phyloP scores from a whole-genome alignment of 164 flowering plant genomes.

The Tetracentron sinense region DNA sequence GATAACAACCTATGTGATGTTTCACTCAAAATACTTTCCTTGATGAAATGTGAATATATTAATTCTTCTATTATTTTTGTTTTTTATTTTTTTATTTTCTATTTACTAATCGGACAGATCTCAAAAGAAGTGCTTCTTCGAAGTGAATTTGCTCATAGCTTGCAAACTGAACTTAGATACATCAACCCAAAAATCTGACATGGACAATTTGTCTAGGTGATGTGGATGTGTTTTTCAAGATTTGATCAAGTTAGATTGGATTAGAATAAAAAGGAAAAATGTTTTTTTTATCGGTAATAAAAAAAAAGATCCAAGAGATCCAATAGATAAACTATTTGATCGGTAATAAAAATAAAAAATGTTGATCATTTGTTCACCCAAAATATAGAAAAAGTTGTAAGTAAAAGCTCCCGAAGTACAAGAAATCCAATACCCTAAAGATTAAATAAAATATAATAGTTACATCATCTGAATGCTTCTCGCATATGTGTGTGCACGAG shows the following conservation, averaged over 20 bases:
- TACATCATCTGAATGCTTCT: too few species aligned
- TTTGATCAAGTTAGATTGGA: too few species aligned
- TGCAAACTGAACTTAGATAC: neutral
- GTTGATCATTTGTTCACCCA: neutral
- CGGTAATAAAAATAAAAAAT: too few species aligned
- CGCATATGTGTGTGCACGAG: too few species aligned
- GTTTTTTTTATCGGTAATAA: too few species aligned
- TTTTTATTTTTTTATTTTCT: neutral
- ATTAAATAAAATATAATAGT: too few species aligned
- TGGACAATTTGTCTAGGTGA: too few species aligned
- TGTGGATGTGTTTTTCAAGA: too few species aligned
- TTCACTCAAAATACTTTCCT: neutral
- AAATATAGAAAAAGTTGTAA: too few species aligned
- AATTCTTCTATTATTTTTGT: neutral
- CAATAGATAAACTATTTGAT: too few species aligned
- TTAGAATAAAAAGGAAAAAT: too few species aligned
- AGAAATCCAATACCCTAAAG: neutral
- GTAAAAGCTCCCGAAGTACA: neutral
- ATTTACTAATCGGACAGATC: neutral
- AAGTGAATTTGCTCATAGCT: neutral
- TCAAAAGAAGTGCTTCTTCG: neutral
- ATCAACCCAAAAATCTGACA: neutral
- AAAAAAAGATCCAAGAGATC: too few species aligned
- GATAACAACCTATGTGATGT: slow-evolving; percentile 17
- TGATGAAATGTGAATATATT: neutral